A percentile compares a stretch with the other conserved stretches of the same genome.
These are phyloP conservation scores for Sporothrix phasma DNA, from an alignment of 2,329 filamentous ascomycete genomes.

Conservation along the genomic window DNA sequence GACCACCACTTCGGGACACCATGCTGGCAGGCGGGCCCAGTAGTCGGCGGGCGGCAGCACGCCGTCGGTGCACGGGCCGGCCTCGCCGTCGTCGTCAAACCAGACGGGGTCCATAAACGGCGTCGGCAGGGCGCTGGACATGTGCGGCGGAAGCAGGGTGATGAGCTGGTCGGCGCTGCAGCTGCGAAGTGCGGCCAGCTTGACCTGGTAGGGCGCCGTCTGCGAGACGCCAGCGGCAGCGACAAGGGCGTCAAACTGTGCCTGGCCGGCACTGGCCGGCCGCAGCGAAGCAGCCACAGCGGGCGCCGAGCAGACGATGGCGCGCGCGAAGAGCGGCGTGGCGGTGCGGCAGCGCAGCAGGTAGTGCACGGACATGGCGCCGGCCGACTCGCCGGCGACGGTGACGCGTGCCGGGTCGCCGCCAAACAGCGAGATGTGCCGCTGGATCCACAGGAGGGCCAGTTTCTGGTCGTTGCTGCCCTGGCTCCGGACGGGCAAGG, in stretches of 20 bases:
- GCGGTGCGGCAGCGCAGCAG: slow-evolving; percentile 30
- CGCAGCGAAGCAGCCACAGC: background rate
- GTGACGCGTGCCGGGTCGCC: slow-evolving; percentile 43
- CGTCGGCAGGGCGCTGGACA: background rate
- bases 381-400: slow-evolving; percentile 46
- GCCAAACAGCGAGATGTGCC: slow-evolving; percentile 42
- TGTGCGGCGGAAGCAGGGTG: background rate
- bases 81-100: background rate
- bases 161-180: background rate
- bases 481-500: slow-evolving; percentile 33
- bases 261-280: background rate
- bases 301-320: slow-evolving; percentile 21
- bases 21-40: slow-evolving; percentile 7
- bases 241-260: slow-evolving; percentile 9
- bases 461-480: slow-evolving; percentile 44
- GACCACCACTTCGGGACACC: slow-evolving; percentile 5
- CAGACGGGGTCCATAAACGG: background rate
- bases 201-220: background rate
- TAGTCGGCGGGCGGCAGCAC: background rate
- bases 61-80: background rate
- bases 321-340: slow-evolving; percentile 31
- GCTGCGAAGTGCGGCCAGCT: background rate
- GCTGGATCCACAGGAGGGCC: slow-evolving; percentile 40
- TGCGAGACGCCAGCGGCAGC: background rate
- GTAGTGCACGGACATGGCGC: slow-evolving; percentile 38